Percentiles rank a stretch among this genome's conserved stretches.
These are phyloP conservation scores for Daldinia decipiens DNA, from an alignment of 495 filamentous ascomycete species.

Conservation along the genomic window DNA sequence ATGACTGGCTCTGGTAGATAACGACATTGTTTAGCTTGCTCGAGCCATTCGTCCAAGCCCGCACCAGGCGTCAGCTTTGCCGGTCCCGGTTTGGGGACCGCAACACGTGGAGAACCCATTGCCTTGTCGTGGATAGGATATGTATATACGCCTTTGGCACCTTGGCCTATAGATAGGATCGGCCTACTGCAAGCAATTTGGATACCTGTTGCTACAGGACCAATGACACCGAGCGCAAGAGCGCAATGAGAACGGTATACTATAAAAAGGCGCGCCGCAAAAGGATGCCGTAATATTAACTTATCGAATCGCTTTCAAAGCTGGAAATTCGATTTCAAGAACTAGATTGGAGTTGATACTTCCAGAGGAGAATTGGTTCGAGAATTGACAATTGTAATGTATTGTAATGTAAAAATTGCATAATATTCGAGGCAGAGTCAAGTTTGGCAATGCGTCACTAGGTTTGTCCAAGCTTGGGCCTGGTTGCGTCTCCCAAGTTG, in stretches of 20 bases:
- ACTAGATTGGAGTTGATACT: background rate
- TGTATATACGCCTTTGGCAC: background rate
- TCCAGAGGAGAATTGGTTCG: background rate
- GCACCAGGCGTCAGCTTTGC: conserved; percentile 83
- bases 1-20: conserved; percentile 95
- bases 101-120: conserved; percentile 41
- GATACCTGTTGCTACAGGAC: background rate
- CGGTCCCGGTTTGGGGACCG: conserved; percentile 86
- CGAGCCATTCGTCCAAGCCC: conserved; percentile 95
- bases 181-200: background rate
- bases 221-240: background rate
- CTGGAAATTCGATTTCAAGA: background rate
- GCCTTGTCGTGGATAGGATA: conserved; percentile 10
- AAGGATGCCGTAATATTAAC: background rate
- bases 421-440: too few relatives aligned
- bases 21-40: conserved; percentile 94
- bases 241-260: background rate
- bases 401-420: too few relatives aligned
- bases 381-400: too few relatives aligned
- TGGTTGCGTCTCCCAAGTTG: background rate
- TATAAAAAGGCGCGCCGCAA: background rate
- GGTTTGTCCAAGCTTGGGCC: background rate
- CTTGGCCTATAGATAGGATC: conserved; percentile 6
- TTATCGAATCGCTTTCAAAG: background rate
- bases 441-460: conserved; percentile 1